Percentiles rank a stretch among this genome's conserved stretches.
These are phyloP conservation scores for Irpex sp. DNA, from an alignment of 1,284 basidiomycete species.

Conservation along the genomic window DNA sequence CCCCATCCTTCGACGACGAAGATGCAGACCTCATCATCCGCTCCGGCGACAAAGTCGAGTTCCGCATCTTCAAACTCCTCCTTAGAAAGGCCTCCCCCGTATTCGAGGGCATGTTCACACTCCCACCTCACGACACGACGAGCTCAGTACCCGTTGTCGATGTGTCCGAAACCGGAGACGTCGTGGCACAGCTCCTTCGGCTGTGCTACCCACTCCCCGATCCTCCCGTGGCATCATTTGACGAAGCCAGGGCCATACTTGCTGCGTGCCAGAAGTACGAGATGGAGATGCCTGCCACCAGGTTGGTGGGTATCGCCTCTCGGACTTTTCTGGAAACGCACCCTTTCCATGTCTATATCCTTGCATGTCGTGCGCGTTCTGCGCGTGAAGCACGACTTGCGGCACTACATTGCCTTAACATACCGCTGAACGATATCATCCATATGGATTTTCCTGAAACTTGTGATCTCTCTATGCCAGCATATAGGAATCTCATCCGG, in stretches of 20 bases:
- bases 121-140: neutral
- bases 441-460: neutral
- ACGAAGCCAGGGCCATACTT: neutral
- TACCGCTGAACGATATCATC: neutral
- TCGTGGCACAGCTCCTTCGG: neutral
- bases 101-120: constrained; percentile 3
- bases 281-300: neutral
- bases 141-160: neutral
- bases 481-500: neutral
- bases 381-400: neutral
- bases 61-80: constrained; percentile 6
- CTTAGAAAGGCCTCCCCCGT: constrained; percentile 1
- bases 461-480: neutral
- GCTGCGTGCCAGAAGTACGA: neutral
- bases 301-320: neutral
- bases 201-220: neutral
- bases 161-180: neutral
- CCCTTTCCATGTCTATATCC: neutral
- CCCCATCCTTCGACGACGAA: neutral
- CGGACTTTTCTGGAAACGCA: neutral
- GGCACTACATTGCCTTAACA: neutral
- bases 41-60: neutral
- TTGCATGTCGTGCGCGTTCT: neutral
- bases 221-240: neutral
- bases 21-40: constrained; percentile 6